These are phyloP conservation scores for Xylariaceae sp. DNA, from an alignment of 2,329 filamentous ascomycete species.

Conservation along the genomic window DNA sequence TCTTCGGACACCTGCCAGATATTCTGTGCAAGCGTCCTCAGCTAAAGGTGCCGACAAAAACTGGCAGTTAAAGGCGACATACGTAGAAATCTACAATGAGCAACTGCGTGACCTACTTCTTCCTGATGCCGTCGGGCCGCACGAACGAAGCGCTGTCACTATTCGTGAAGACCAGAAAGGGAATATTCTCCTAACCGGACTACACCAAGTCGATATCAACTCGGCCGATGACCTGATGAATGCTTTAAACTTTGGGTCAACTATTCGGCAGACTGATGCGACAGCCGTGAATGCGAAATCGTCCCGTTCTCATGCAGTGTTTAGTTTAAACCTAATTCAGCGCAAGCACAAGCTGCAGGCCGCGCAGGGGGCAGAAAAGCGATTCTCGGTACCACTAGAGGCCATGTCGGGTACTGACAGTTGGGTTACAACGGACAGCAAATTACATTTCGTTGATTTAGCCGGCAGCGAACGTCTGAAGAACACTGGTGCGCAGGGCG, in stretches of 20 bases:
- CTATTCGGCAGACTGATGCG: slow-evolving; percentile 93
- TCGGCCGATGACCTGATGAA: slow-evolving; percentile 90
- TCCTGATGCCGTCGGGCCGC: slow-evolving; percentile 70
- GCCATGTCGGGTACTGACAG: slow-evolving; percentile 69
- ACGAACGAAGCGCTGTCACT: slow-evolving; percentile 79
- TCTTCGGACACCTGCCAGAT: slow-evolving; percentile 78
- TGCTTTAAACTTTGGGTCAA: slow-evolving; percentile 89
- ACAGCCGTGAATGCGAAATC: slow-evolving; percentile 98
- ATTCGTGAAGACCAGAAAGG: slow-evolving; percentile 95
- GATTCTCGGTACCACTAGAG: slow-evolving; percentile 85
- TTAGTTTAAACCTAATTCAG: slow-evolving; percentile 92
- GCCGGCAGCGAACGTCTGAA: slow-evolving; percentile 96
- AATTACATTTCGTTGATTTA: slow-evolving; percentile 97
- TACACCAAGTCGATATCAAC: slow-evolving; percentile 86
- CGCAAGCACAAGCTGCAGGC: slow-evolving; percentile 67
- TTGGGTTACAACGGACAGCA: slow-evolving; percentile 91
- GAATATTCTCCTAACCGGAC: slow-evolving; percentile 89
- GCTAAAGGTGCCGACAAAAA: slow-evolving; percentile 66
- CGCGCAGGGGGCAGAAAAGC: slow-evolving; percentile 73
- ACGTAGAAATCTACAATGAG: slow-evolving; percentile 98
- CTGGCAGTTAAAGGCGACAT: slow-evolving; percentile 93
- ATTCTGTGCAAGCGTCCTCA: slow-evolving; percentile 62
- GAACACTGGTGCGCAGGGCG: slow-evolving; percentile 94
- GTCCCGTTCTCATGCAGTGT: slow-evolving; percentile 95
- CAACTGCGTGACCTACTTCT: slow-evolving; percentile 88